Conservation (phyloP, 768 basidiomycete genomes). For the Lentinula aciculospora region DNA sequence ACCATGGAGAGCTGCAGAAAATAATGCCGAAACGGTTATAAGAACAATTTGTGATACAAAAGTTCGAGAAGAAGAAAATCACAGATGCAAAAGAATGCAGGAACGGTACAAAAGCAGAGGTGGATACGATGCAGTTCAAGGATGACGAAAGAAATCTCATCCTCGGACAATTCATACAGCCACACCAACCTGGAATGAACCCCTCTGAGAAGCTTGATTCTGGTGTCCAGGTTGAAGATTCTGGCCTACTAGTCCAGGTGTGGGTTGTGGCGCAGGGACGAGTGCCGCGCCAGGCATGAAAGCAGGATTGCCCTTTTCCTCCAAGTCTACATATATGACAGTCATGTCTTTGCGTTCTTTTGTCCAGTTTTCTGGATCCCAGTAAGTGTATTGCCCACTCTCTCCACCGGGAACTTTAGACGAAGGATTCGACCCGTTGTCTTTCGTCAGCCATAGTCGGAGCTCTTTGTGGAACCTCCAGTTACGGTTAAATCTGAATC, state of each 20-base stretch:
- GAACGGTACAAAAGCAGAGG: neutral
- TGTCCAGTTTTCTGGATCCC: conserved; percentile 77
- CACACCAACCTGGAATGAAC: conserved; percentile 6
- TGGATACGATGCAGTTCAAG: neutral
- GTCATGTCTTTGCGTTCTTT: conserved; percentile 77
- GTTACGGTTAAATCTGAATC: conserved; percentile 83
- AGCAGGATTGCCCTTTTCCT: conserved; percentile 65
- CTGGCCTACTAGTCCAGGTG: conserved; percentile 33
- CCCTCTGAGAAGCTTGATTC: conserved; percentile 1
- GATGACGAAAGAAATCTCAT: neutral
- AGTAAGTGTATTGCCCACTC: conserved; percentile 85
- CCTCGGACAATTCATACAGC: neutral
- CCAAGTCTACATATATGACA: conserved; percentile 67
- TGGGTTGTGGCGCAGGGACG: conserved; percentile 30
- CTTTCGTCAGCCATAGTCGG: conserved; percentile 82
- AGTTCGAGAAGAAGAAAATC: neutral
- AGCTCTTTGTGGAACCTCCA: conserved; percentile 97
- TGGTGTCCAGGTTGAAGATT: conserved; percentile 25
- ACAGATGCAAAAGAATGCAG: neutral
- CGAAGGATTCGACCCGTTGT: conserved; percentile 70
- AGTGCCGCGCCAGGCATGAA: conserved; percentile 50
- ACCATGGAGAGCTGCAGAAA: neutral
- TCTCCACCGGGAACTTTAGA: conserved; percentile 79
- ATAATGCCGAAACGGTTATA: neutral
- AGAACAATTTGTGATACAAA: conserved; percentile 1